These are phyloP conservation scores for Pugionium cornutum DNA, from an alignment of 345 rosid genomes.

Conservation along the genomic window DNA sequence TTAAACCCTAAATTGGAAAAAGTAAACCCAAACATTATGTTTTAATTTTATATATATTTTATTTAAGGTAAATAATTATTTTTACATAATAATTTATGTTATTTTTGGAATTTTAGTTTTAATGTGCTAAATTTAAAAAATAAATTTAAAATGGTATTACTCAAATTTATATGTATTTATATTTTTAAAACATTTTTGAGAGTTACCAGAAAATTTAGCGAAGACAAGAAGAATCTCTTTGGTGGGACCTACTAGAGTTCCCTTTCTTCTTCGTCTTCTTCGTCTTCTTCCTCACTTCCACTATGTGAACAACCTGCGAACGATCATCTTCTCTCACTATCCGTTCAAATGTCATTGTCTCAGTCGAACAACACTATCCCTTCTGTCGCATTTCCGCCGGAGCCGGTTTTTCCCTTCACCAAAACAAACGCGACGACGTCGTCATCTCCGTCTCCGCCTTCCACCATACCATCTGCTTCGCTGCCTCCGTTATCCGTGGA, in stretches of 20 bases:
- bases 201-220: not conserved
- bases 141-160: too few relatives aligned
- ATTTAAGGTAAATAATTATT: too few relatives aligned
- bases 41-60: too few relatives aligned
- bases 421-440: not conserved
- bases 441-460: conserved; percentile 18
- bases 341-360: conserved; percentile 26
- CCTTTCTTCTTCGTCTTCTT: conserved; percentile 10
- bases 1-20: too few relatives aligned
- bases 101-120: too few relatives aligned
- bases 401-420: conserved; percentile 19
- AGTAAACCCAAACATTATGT: too few relatives aligned
- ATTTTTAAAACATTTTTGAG: too few relatives aligned
- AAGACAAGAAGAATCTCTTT: conserved; percentile 1
- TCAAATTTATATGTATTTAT: too few relatives aligned
- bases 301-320: conserved; percentile 20
- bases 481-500: not conserved
- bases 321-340: not conserved
- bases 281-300: conserved; percentile 10
- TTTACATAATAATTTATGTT: too few relatives aligned
- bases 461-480: not conserved
- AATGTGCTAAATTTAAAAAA: too few relatives aligned
- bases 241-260: conserved; percentile 18
- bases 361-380: conserved; percentile 26
- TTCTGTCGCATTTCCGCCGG: conserved; percentile 18